These are phyloP conservation scores for Lasiosphaeris hirsuta DNA, from an alignment of 495 filamentous ascomycete genomes.

Conservation along the genomic window DNA sequence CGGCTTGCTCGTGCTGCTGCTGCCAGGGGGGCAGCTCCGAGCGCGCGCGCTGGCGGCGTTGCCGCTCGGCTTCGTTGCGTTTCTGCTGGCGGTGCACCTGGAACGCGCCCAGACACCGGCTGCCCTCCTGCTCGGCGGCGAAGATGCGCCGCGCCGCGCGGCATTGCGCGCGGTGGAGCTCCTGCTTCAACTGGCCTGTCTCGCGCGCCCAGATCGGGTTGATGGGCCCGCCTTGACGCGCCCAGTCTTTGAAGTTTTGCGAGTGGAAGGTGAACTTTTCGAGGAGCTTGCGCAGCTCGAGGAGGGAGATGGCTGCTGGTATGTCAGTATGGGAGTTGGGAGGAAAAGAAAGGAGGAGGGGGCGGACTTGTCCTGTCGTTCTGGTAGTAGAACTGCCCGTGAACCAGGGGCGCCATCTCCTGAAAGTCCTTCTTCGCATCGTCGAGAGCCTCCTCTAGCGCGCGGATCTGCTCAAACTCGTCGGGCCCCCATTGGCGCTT, in stretches of 20 bases:
- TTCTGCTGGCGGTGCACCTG: constrained; percentile 41
- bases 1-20: constrained; percentile 16
- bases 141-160: constrained; percentile 45
- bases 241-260: constrained; percentile 44
- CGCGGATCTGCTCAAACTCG: constrained; percentile 47
- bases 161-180: constrained; percentile 48
- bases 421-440: constrained; percentile 52
- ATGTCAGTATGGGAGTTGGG: constrained; percentile 13
- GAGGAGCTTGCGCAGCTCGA: constrained; percentile 38
- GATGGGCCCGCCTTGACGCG: constrained; percentile 42
- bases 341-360: neutral
- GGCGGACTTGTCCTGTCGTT: constrained; percentile 42
- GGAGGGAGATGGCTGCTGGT: constrained; percentile 39
- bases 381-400: constrained; percentile 47
- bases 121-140: constrained; percentile 30
- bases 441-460: constrained; percentile 45
- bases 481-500: constrained; percentile 48
- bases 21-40: constrained; percentile 17
- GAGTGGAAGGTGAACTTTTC: constrained; percentile 37
- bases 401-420: constrained; percentile 43
- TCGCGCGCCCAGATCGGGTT: constrained; percentile 44
- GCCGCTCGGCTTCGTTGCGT: constrained; percentile 20
- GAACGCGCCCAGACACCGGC: constrained; percentile 43
- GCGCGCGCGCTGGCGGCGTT: constrained; percentile 10
- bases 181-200: constrained; percentile 33